Evolutionary conservation across 768 basidiomycete genomes (phyloP), one percentile per base, ranked within the genome.

Genomic region (Pilatotrama ljubarskyi): DNA sequence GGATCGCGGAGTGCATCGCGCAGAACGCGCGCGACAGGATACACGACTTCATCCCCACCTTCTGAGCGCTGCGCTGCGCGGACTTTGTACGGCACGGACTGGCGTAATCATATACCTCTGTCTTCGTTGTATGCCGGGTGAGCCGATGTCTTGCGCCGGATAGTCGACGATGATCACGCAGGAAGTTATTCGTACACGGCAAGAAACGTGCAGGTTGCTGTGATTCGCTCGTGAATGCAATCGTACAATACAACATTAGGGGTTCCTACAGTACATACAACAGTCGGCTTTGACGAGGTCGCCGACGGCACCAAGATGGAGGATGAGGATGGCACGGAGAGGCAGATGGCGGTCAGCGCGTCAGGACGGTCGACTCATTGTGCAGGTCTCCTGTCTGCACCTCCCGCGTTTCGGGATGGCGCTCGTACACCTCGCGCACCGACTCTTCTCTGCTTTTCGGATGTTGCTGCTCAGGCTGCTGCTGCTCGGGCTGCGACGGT

Each of bases 1-100:
- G 92, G 93, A 95, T 97, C 75, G 93, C 94, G 55, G 96, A 98
- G 78, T 98, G 96, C 75, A 97, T 98, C 67, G 95, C 95, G 9
- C 96, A 98, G 79, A 89, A 96, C 76, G 94, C 95, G 43, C 87
- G 88, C 75, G 93, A 97, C 69, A 86, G 96, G 77, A 94, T 98
- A 77, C 87, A 93, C 71, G 93, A 96, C 76, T 95, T 88, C 76
- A 94, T 95, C 80, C 88, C 91, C 67, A 89, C 93, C 63, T 93
- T 93, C 72, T 95, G 77, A 85, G 63, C 50, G 41, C 13, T 37
- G 32, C 46, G 26, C 36, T 42, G 25, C 29, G 42, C 24, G 35
- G 43, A 24, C 17, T 25, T 51, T 61, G 60, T 61, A 56, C n/a
- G 47, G 26, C 54, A 60, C 32, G 61, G 50, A 59, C 57, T 51